Conservation (phyloP, 1,284 basidiomycete genomes). For the Neotropicomus parvogracilis region DNA sequence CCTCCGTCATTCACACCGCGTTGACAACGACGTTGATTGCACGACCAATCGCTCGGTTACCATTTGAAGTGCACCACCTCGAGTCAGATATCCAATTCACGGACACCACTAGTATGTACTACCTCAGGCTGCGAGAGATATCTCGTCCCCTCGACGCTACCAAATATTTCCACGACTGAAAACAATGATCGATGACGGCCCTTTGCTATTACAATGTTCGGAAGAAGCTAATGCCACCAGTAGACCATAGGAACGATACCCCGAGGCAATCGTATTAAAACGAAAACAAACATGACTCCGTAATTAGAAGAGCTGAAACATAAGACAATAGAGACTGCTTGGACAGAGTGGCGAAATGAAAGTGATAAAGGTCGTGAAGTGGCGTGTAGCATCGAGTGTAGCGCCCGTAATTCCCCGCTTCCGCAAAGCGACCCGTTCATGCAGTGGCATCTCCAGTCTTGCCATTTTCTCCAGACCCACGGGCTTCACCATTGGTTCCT, state of each 20-base stretch:
- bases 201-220: too few species aligned
- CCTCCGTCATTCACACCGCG: too few species aligned
- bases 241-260: slow-evolving; percentile 15
- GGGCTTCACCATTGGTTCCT: slow-evolving; percentile 29
- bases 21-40: too few species aligned
- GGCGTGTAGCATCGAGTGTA: slow-evolving; percentile 16
- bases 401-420: slow-evolving; percentile 21
- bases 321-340: slow-evolving; percentile 12
- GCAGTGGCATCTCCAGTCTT: slow-evolving; percentile 24
- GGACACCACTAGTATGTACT: too few species aligned
- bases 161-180: too few species aligned
- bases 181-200: too few species aligned
- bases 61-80: too few species aligned
- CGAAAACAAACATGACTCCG: slow-evolving; percentile 25
- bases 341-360: slow-evolving; percentile 13
- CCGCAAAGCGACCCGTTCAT: slow-evolving; percentile 22
- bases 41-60: too few species aligned
- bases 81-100: too few species aligned
- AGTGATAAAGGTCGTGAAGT: slow-evolving; percentile 20
- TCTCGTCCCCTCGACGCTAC: too few species aligned
- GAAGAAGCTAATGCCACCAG: too few species aligned
- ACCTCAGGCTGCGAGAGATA: too few species aligned
- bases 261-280: slow-evolving; percentile 21
- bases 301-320: slow-evolving; percentile 18
- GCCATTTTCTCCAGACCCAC: slow-evolving; percentile 29